Evolutionary conservation across 345 rosid genomes (phyloP).

Genomic region (Dovyalis caffra): DNA sequence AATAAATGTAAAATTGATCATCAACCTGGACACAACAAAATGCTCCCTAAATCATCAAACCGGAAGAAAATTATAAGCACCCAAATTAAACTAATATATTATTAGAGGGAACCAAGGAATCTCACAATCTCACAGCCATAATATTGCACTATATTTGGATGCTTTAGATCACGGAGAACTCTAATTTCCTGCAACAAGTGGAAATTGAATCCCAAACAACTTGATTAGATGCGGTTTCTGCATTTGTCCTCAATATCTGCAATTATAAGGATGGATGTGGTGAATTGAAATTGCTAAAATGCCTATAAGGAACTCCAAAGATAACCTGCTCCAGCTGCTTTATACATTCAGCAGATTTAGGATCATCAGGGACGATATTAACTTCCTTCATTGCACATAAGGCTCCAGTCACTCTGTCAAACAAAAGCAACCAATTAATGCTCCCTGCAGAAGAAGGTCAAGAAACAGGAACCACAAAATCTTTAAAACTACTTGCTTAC

Average conservation of each 20-base stretch:
- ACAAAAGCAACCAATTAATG: background rate
- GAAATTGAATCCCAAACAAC: background rate
- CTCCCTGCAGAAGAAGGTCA: conserved; percentile 3
- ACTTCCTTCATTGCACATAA: conserved; percentile 74
- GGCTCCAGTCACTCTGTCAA: conserved; percentile 66
- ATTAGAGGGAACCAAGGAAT: background rate
- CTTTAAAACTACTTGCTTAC: conserved; percentile 31
- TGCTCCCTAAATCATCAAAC: conserved; percentile 10
- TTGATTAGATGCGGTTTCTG: background rate
- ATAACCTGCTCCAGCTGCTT: conserved; percentile 69
- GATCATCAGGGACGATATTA: conserved; percentile 54
- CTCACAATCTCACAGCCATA: conserved; percentile 68
- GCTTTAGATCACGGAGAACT: conserved; percentile 45
- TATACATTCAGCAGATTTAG: conserved; percentile 60
- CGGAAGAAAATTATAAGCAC: background rate
- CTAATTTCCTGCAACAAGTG: conserved; percentile 53
- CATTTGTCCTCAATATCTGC: background rate
- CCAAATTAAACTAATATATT: background rate
- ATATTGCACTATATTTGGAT: conserved; percentile 72
- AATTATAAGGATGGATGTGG: background rate
- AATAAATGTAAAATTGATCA: conserved; percentile 57
- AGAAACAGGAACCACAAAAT: conserved; percentile 4
- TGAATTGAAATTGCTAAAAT: background rate
- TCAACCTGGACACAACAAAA: conserved; percentile 44
- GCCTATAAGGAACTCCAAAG: conserved; percentile 11